phyloP scores from a whole-genome alignment of 306 rosid genomes.

The Potentilla sterilis region DNA sequence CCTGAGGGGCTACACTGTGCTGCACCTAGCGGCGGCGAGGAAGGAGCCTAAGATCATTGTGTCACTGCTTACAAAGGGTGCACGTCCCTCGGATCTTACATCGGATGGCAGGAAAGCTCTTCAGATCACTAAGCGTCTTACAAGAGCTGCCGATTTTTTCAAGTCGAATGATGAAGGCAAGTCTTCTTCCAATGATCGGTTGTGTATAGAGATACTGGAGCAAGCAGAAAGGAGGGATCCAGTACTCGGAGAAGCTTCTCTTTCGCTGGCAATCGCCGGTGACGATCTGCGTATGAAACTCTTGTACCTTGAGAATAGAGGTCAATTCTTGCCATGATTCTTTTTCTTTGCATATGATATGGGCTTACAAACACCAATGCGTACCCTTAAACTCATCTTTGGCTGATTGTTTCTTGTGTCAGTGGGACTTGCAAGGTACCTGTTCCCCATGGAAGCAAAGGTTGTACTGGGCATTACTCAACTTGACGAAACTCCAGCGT shows the following conservation, averaged over 20 bases:
- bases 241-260: slow-evolving; percentile 60
- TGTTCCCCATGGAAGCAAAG: slow-evolving; percentile 73
- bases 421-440: slow-evolving; percentile 64
- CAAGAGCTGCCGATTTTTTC: slow-evolving; percentile 45
- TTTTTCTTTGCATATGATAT: neutral
- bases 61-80: slow-evolving; percentile 66
- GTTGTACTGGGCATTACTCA: slow-evolving; percentile 58
- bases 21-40: slow-evolving; percentile 56
- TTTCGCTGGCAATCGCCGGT: slow-evolving; percentile 67
- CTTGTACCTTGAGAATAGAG: slow-evolving; percentile 77
- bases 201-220: slow-evolving; percentile 69
- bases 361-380: neutral
- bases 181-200: slow-evolving; percentile 37
- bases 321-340: slow-evolving; percentile 21
- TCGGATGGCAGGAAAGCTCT: slow-evolving; percentile 65
- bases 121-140: slow-evolving; percentile 53
- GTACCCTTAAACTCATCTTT: neutral
- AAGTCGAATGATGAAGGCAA: slow-evolving; percentile 46
- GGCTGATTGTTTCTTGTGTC: slow-evolving; percentile 20
- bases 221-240: slow-evolving; percentile 77
- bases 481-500: slow-evolving; percentile 50
- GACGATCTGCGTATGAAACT: slow-evolving; percentile 61
- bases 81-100: slow-evolving; percentile 58
- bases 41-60: slow-evolving; percentile 64
- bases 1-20: slow-evolving; percentile 52